These are phyloP conservation scores for Fusarium nodosum DNA, from an alignment of 2,329 filamentous ascomycete genomes.

Conservation along the genomic window DNA sequence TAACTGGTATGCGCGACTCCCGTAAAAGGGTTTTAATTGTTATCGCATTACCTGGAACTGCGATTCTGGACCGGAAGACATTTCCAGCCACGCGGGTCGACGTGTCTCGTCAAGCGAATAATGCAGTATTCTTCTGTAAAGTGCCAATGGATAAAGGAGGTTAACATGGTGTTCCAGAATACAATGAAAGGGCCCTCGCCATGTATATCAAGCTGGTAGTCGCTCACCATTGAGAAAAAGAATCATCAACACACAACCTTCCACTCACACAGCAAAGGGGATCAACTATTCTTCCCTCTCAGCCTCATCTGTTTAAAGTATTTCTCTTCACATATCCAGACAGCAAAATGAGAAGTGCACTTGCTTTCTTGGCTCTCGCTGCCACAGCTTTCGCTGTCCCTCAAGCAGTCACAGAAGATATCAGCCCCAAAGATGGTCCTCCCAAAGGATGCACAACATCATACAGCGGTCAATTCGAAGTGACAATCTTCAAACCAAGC, in stretches of 20 bases:
- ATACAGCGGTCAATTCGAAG: conserved; percentile 68
- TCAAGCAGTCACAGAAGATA: conserved; percentile 59
- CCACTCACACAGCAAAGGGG: background rate
- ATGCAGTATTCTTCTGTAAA: conserved; percentile 19
- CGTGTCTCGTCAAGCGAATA: conserved; percentile 31
- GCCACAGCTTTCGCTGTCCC: conserved; percentile 59
- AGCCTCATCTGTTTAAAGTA: too few relatives aligned
- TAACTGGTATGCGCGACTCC: conserved; percentile 16
- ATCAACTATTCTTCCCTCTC: too few relatives aligned
- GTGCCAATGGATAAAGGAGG: conserved; percentile 1
- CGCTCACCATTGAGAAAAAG: conserved; percentile 3
- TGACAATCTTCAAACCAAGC: conserved; percentile 63
- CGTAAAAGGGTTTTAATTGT: conserved; percentile 7
- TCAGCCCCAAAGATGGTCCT: conserved; percentile 63
- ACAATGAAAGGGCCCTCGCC: background rate
- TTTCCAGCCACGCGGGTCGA: conserved; percentile 30
- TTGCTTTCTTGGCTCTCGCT: conserved; percentile 54
- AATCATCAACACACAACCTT: conserved; percentile 5
- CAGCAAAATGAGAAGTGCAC: conserved; percentile 39
- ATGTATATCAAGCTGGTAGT: conserved; percentile 42
- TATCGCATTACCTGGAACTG: conserved; percentile 4
- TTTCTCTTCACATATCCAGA: background rate
- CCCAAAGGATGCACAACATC: conserved; percentile 67
- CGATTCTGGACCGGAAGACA: background rate
- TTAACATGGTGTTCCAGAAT: conserved; percentile 33